A percentile compares a stretch with the other conserved stretches of the same genome.
phyloP scores from a whole-genome alignment of 1,139 yeast species.

The Saccharomycopsis hybrid region DNA sequence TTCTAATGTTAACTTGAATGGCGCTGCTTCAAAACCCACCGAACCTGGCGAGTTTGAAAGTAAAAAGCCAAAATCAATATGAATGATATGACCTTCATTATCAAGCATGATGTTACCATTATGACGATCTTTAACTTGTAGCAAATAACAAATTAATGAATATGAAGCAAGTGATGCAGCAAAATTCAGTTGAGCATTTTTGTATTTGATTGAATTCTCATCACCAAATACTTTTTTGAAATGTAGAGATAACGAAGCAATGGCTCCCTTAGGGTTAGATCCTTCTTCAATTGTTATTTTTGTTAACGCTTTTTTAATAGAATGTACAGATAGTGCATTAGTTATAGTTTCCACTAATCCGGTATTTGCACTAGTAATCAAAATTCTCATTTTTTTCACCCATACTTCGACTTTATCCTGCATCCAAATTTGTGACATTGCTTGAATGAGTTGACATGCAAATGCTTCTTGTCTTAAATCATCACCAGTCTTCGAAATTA shows the following conservation, averaged over 20 bases:
- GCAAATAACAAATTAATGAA: conserved; percentile 77
- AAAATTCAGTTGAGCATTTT: conserved; percentile 74
- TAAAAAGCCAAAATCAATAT: conserved; percentile 92
- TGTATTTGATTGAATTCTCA: conserved; percentile 43
- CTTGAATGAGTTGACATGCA: conserved; percentile 87
- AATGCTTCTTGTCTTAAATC: conserved; percentile 96
- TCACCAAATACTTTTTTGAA: conserved; percentile 70
- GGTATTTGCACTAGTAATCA: conserved; percentile 82
- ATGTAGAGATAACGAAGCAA: conserved; percentile 72
- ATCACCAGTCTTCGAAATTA: conserved; percentile 92
- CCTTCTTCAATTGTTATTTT: conserved; percentile 63
- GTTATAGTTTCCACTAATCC: conserved; percentile 95
- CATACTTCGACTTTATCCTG: conserved; percentile 62
- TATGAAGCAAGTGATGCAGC: conserved; percentile 83
- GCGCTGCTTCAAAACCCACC: conserved; percentile 95
- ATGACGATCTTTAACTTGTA: conserved; percentile 92
- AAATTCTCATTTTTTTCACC: conserved; percentile 89
- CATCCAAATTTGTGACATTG: conserved; percentile 82
- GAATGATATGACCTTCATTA: conserved; percentile 89
- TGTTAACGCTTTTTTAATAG: conserved; percentile 86
- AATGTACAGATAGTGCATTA: conserved; percentile 87
- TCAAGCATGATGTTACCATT: conserved; percentile 95
- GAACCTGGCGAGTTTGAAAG: conserved; percentile 93
- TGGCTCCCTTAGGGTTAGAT: conserved; percentile 58
- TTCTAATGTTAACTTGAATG: conserved; percentile 84